Evolutionary conservation across 352 stramenopile species (phyloP).

Genomic region (Phytophthora meadii): DNA sequence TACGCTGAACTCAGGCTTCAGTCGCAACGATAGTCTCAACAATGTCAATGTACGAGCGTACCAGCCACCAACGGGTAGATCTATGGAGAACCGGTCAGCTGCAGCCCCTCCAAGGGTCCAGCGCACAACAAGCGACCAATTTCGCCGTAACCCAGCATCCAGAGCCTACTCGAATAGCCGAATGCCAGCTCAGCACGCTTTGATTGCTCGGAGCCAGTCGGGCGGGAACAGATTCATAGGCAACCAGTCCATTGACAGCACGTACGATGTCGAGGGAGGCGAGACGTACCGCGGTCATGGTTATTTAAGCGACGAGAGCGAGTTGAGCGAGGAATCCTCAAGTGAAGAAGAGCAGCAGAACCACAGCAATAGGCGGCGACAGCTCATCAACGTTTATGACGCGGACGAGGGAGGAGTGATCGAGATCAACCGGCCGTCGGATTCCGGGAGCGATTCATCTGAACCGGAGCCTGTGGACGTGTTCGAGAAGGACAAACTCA

Average conservation of each 20-base stretch:
- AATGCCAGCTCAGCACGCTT: background rate
- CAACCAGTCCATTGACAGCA: constrained; percentile 43
- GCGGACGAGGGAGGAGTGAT: constrained; percentile 46
- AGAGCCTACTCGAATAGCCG: constrained; percentile 11
- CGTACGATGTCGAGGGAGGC: constrained; percentile 30
- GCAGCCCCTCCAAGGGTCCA: constrained; percentile 10
- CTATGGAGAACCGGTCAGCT: constrained; percentile 21
- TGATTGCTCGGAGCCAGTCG: constrained; percentile 6
- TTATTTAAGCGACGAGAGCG: constrained; percentile 34
- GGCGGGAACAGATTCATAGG: constrained; percentile 10
- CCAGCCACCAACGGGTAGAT: constrained; percentile 25
- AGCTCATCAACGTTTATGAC: constrained; percentile 39
- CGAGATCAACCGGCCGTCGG: constrained; percentile 39
- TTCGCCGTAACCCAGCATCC: constrained; percentile 17
- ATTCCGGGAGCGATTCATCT: constrained; percentile 31
- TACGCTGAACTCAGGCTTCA: constrained; percentile 16
- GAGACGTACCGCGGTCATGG: constrained; percentile 38
- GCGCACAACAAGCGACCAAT: constrained; percentile 20
- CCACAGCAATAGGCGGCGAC: constrained; percentile 5
- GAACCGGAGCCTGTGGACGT: constrained; percentile 43
- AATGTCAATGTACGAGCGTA: constrained; percentile 12
- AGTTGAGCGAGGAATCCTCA: constrained; percentile 30
- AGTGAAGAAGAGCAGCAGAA: constrained; percentile 29
- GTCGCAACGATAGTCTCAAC: constrained; percentile 16
- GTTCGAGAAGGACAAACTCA: constrained; percentile 64